phyloP scores from a whole-genome alignment of 495 filamentous ascomycete genomes.

The Aspergillus coremiiformis region DNA sequence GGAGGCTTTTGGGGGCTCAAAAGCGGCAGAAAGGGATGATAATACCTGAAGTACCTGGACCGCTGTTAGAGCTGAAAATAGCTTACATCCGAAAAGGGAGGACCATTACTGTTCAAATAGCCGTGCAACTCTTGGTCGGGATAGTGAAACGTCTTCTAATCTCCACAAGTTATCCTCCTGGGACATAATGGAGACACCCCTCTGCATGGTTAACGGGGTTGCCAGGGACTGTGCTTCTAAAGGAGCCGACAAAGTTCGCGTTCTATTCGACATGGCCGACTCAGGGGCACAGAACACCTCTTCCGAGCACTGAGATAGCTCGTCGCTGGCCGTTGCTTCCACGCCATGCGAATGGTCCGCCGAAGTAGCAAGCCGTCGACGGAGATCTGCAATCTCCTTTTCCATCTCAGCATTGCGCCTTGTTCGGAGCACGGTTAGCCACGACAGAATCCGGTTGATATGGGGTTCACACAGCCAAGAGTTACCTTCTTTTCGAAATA shows the following conservation, averaged over 20 bases:
- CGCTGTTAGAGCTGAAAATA: constrained; percentile 9
- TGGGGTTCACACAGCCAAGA: background rate
- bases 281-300: constrained; percentile 31
- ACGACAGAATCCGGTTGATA: background rate
- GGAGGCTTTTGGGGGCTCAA: constrained; percentile 64
- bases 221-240: constrained; percentile 31
- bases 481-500: constrained; percentile 42
- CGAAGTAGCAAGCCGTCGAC: constrained; percentile 33
- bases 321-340: constrained; percentile 28
- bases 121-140: constrained; percentile 30
- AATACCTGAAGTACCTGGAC: constrained; percentile 61
- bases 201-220: constrained; percentile 33
- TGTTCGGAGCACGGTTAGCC: constrained; percentile 15
- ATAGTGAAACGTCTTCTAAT: constrained; percentile 38
- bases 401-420: constrained; percentile 47
- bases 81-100: background rate
- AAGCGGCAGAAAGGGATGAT: constrained; percentile 81
- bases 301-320: constrained; percentile 35
- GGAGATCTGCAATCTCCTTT: constrained; percentile 42
- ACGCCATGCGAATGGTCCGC: constrained; percentile 22
- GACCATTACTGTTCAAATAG: constrained; percentile 38
- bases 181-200: constrained; percentile 36
- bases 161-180: constrained; percentile 36
- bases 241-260: constrained; percentile 33
- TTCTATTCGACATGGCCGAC: constrained; percentile 22